Percentiles rank a stretch among this genome's conserved stretches.
phyloP scores from a whole-genome alignment of 192 early-diverging fungal genomes.

The Coemansia nantahalensis region DNA sequence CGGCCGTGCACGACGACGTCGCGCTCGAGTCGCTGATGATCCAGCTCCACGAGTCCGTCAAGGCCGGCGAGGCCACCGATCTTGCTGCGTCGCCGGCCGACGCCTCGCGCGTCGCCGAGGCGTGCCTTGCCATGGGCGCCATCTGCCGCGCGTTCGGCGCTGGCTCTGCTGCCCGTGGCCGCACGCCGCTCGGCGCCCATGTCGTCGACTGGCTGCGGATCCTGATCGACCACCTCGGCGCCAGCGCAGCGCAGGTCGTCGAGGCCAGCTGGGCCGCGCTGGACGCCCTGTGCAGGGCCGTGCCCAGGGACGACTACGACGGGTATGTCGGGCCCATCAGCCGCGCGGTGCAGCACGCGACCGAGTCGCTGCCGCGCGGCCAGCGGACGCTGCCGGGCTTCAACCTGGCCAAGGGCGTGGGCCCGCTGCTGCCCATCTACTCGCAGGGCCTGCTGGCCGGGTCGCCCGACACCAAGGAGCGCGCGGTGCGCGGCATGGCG shows the following conservation, averaged over 20 bases:
- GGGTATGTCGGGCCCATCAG: conserved; percentile 68
- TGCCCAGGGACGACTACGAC: conserved; percentile 90
- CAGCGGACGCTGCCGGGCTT: conserved; percentile 71
- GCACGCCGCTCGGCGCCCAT: conserved; percentile 56
- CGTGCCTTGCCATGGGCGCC: conserved; percentile 41
- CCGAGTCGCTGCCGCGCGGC: conserved; percentile 40
- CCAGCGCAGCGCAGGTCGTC: conserved; percentile 58
- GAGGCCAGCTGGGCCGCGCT: conserved; percentile 76
- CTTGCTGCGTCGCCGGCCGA: conserved; percentile 12
- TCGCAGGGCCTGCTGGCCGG: conserved; percentile 92
- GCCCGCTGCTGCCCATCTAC: conserved; percentile 88
- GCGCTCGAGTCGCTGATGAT: conserved; percentile 77
- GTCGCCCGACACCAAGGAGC: conserved; percentile 77
- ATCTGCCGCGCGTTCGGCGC: conserved; percentile 42
- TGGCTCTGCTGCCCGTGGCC: conserved; percentile 39
- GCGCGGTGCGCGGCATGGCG: conserved; percentile 82
- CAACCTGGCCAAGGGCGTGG: conserved; percentile 88
- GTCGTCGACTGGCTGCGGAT: conserved; percentile 78
- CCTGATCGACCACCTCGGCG: conserved; percentile 71
- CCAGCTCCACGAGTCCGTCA: conserved; percentile 72
- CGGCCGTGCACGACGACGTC: conserved; percentile 75
- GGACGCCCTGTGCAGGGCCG: conserved; percentile 71
- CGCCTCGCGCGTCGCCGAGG: conserved; percentile 40
- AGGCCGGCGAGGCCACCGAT: conserved; percentile 50
- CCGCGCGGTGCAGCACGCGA: conserved; percentile 62